phyloP scores from a whole-genome alignment of 805 yeast genomes.

The Nakazawaea holstii region DNA sequence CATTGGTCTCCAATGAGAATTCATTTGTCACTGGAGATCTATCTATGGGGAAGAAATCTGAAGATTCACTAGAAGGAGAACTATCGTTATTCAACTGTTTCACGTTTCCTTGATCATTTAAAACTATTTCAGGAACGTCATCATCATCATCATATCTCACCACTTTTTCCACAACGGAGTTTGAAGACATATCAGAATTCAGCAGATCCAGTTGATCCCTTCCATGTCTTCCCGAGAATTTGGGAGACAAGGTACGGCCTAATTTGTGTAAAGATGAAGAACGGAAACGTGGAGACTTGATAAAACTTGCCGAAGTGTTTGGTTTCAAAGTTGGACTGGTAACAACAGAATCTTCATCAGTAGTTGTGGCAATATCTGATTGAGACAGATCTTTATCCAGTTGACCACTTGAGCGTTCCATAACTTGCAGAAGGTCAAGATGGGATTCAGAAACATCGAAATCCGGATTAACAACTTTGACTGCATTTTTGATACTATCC shows the following conservation, averaged over 20 bases:
- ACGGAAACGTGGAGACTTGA: too few relatives aligned
- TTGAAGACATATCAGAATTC: neutral
- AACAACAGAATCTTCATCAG: too few relatives aligned
- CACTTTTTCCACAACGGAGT: conserved; percentile 8
- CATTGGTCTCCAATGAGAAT: neutral
- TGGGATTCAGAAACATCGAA: neutral
- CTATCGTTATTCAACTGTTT: neutral
- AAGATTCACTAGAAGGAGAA: conserved; percentile 1
- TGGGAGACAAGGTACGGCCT: neutral
- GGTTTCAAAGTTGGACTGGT: too few relatives aligned
- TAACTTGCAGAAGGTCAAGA: neutral
- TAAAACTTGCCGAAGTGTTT: too few relatives aligned
- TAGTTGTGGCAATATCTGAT: too few relatives aligned
- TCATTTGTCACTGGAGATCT: neutral
- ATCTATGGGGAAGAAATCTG: neutral
- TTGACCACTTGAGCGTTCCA: too few relatives aligned
- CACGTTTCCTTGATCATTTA: conserved; percentile 1
- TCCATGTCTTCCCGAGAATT: neutral
- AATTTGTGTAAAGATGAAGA: neutral
- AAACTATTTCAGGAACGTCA: conserved; percentile 8
- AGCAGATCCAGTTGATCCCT: neutral
- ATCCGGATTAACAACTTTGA: conserved; percentile 18
- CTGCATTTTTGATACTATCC: conserved; percentile 31
- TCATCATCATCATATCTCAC: conserved; percentile 5
- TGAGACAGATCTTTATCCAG: neutral